Base-by-base conservation (phyloP, 768 basidiomycete species). In the Leccinum incarnatum region DNA sequence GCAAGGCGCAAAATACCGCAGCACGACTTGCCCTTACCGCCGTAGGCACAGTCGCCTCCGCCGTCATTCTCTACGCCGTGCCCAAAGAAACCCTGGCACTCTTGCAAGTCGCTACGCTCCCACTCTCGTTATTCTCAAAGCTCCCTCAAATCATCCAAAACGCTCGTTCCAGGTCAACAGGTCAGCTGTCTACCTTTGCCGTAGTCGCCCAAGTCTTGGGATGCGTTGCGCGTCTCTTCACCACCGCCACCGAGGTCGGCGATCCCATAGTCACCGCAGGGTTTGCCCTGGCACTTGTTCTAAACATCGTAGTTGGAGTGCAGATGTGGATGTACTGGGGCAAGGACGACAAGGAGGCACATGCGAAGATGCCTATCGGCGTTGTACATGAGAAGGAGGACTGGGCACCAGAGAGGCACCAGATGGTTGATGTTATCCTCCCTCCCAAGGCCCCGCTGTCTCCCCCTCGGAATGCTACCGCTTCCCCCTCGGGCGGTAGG, bases 151-250 rank as follows among this genome's bases (percentile, higher is more conserved):
- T 98, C 73, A 66, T 80, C 54, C 86, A 91, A 65, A 99, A 97
- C 78, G 72, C 83, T 56, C 83, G 82, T 48, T 78, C 84, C 5
- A 74, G 80, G 51, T 91, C 88, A 7, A 98, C 97, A 0, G 97
- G 97, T 11, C 94, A 98, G 68, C 88, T 99, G 45, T 95, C 93
- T 11, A 85, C 93, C 0, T 92, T 99, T 68, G 94, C 95, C 25
- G 93, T 98, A 37, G 76, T 92, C 66, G 83, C 93, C 53, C 93
- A 96, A 62, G 83, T 98, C 40, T 81, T 80, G 1, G 96, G 97
- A 23, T 97, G 95, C 73, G 77, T 93, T 37, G 97, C 96, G 0
- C 81, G 97, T 48, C 77, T 98, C 15, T 98, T 95, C 79, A 99
- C 97, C 7, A 98, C 94, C 12, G 82, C 87, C 10, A 89, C 88